A percentile compares a stretch with the other conserved stretches of the same genome.
phyloP scores from a whole-genome alignment of 192 early-diverging fungal species.

The Martensiomyces pterosporus region DNA sequence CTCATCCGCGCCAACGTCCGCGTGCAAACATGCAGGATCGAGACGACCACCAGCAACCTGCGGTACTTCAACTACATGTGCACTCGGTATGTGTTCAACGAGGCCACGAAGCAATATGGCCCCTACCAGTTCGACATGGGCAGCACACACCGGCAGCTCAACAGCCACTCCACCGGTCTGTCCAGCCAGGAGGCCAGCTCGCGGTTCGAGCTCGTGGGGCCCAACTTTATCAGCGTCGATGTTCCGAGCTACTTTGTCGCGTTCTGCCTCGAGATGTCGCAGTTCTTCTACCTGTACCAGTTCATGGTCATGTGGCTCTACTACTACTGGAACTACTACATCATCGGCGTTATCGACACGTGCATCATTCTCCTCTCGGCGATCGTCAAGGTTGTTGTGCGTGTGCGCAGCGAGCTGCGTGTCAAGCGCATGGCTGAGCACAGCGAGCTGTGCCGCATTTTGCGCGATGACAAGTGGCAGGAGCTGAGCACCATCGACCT shows the following conservation, averaged over 20 bases:
- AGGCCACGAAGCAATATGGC: constrained; percentile 47
- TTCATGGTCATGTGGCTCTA: constrained; percentile 55
- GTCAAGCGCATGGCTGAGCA: constrained; percentile 56
- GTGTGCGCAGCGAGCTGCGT: constrained; percentile 42
- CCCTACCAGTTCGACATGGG: constrained; percentile 59
- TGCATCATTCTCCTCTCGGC: constrained; percentile 52
- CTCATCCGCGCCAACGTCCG: constrained; percentile 42
- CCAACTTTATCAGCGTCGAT: constrained; percentile 56
- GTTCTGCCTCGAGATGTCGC: constrained; percentile 53
- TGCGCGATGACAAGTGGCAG: constrained; percentile 58
- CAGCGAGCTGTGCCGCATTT: constrained; percentile 34
- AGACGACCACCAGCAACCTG: constrained; percentile 47
- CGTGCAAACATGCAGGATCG: constrained; percentile 41
- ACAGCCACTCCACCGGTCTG: constrained; percentile 45
- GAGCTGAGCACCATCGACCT: constrained; percentile 51
- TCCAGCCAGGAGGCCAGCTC: constrained; percentile 43
- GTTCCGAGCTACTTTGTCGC: constrained; percentile 47
- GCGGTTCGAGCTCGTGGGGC: constrained; percentile 56
- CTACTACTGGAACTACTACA: constrained; percentile 55
- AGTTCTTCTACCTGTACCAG: constrained; percentile 54
- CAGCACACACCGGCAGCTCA: constrained; percentile 43
- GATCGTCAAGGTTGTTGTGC: constrained; percentile 50
- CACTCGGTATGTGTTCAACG: constrained; percentile 66
- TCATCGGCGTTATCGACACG: constrained; percentile 55
- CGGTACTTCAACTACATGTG: constrained; percentile 71